Percentiles rank a stretch among this genome's conserved stretches.
phyloP scores from a whole-genome alignment of 1,284 basidiomycete species.

The Sutorius eximius region DNA sequence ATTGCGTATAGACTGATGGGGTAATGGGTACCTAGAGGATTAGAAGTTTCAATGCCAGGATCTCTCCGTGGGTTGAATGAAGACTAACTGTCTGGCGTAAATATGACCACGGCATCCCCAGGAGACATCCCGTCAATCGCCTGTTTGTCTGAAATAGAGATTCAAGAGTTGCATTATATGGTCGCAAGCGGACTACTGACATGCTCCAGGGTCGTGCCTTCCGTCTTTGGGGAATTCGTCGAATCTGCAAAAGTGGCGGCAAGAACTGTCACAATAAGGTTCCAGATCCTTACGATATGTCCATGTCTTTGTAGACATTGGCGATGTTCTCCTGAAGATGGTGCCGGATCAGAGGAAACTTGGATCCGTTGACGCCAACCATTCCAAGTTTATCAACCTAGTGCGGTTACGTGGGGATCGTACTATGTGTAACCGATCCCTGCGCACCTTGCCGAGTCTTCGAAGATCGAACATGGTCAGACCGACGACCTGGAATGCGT shows the following conservation, averaged over 20 bases:
- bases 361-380: constrained; percentile 82
- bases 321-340: constrained; percentile 86
- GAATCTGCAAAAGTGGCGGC: constrained; percentile 50
- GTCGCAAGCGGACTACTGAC: constrained; percentile 44
- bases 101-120: constrained; percentile 86
- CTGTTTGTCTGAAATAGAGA: constrained; percentile 63
- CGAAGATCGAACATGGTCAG: constrained; percentile 89
- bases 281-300: constrained; percentile 58
- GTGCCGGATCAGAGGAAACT: constrained; percentile 81
- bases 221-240: constrained; percentile 76
- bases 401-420: background rate
- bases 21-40: constrained; percentile 72
- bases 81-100: constrained; percentile 78
- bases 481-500: constrained; percentile 70
- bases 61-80: background rate
- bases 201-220: constrained; percentile 76
- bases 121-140: constrained; percentile 81
- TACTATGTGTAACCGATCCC: background rate
- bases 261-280: background rate
- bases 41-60: background rate
- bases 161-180: constrained; percentile 6
- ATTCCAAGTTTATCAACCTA: constrained; percentile 74
- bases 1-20: constrained; percentile 86
- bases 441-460: constrained; percentile 74
- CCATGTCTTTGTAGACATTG: constrained; percentile 83